Base-by-base conservation (phyloP, 169 alveolate species). In the Cryptosporidium parvum region DNA sequence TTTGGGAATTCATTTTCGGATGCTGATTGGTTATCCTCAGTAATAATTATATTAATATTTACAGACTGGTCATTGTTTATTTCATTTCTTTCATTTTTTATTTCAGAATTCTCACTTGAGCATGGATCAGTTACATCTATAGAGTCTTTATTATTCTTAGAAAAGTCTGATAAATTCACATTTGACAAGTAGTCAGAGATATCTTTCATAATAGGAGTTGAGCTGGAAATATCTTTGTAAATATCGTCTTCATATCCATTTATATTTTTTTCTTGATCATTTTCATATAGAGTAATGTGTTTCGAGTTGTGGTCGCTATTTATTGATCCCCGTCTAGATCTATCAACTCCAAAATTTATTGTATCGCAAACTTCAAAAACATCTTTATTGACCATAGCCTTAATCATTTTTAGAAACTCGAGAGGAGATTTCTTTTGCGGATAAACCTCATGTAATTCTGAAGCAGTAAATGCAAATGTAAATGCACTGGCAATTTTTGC, bases 401-500 rank as follows among this genome's bases (percentile, higher is more conserved):
- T 72, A 42, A 85, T 84, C 68, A 86, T 86, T 37, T 53, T 92
- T 59, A 89, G 75, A 67, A 92, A 62, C 8, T 92, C 93, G 9
- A 58, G 70, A 48, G 85, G 69, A 48, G 94, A 84, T 12, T 89
- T 86, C 6, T 80, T 85, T 59, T 89, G 92, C n/a, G 94, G 94
- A 59, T 86, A 92, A 37, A 92, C 91, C 53, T 86, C 92, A 65
- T 92, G 92, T 73, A 92, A 75, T 48, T 92, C 95, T 18, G 91
- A 42, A 8, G 92, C 87, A 33, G 87, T 85, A 85, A 93, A 93
- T 26, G 94, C 75, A 29, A 86, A 67, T 26, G 94, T 91, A 75
- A 93, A 93, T 26, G 93, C 93, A 16, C 93, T 85, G 29, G 95
- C 95, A 58, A 91, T 91, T 53, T 93, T 93, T 26, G 95, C 95